Percentiles rank a stretch among this genome's conserved stretches.
These are phyloP conservation scores for Ceriops decandra DNA, from an alignment of 345 rosid genomes.

Conservation along the genomic window DNA sequence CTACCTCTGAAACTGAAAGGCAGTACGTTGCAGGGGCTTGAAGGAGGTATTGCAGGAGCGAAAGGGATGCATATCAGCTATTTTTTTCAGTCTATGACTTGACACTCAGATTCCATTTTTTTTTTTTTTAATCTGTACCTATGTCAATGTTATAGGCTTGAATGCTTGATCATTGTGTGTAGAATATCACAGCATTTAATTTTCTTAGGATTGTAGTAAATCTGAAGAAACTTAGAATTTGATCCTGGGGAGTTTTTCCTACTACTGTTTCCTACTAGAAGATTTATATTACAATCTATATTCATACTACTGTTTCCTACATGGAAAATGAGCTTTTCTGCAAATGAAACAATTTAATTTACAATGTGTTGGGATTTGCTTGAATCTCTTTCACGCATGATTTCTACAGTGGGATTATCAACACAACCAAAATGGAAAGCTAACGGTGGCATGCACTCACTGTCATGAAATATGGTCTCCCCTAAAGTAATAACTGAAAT, in stretches of 20 bases:
- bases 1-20: conserved; percentile 11
- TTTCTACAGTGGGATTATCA: neutral
- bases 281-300: neutral
- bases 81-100: conserved; percentile 12
- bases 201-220: conserved; percentile 28
- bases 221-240: conserved; percentile 19
- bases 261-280: neutral
- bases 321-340: too few relatives aligned
- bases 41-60: conserved; percentile 7
- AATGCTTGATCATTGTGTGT: conserved; percentile 19
- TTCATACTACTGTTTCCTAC: too few relatives aligned
- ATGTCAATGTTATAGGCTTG: conserved; percentile 6
- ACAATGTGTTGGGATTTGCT: too few relatives aligned
- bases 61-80: conserved; percentile 2
- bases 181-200: conserved; percentile 17
- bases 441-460: conserved; percentile 13
- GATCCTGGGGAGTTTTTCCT: conserved; percentile 14
- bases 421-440: conserved; percentile 1
- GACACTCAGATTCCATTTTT: conserved; percentile 9
- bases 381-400: neutral
- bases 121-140: conserved; percentile 12
- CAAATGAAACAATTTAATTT: neutral
- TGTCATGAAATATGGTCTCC: conserved; percentile 6
- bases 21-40: conserved; percentile 5
- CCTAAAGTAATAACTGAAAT: conserved; percentile 10